Base-by-base conservation (phyloP, 768 basidiomycete species). In the Chiua virens region DNA sequence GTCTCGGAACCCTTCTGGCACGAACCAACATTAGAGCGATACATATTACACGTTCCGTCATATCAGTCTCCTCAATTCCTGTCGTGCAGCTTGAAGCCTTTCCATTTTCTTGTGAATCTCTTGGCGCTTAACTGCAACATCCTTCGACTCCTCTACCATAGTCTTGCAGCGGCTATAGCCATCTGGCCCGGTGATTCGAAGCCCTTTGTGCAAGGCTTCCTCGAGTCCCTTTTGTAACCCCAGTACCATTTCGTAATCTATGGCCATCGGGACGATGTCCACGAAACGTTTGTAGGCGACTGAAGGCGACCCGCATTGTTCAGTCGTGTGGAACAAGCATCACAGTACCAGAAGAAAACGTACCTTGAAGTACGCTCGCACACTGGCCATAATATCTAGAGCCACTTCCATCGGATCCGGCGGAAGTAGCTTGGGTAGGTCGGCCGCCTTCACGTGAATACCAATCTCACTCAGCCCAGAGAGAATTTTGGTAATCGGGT, bases 291-390 rank as follows among this genome's bases (percentile, higher is more conserved):
- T 77, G 56, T 76, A 76, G 0, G 76, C 67, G 7, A 79, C 78
- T 86, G 49, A 7, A 54, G 35, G 25, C 21, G 21, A 5, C 27
- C 7, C 13, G n/a, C 13, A 8, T 5, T 37, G 40, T 2, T 23
- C 21, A 10, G 15, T 3, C 6, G n/a, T 15, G 6, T 34, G 30
- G 3, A 8, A 30, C 30, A 7, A 30, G 30, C 11, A 6, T 5
- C 17, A 34, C 15, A 8, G 2, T 7, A 34, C 6, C 7, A n/a
- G 32, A 13, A 13, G 4, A 6, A 32, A 9, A 13, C 27, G n/a
- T 58, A 86, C 88, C 87, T 75, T 88, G 84, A 88, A 89, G 56
- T 89, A 88, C 0, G 83, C 86, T 5, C 85, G 73, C 2, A 87
- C 84, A 49, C 82, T 78, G 0, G 85, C 84, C 85, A 89, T 88